A percentile compares a stretch with the other conserved stretches of the same genome.
phyloP scores from a whole-genome alignment of 1,284 basidiomycete species.

The Schizophyllum commune region DNA sequence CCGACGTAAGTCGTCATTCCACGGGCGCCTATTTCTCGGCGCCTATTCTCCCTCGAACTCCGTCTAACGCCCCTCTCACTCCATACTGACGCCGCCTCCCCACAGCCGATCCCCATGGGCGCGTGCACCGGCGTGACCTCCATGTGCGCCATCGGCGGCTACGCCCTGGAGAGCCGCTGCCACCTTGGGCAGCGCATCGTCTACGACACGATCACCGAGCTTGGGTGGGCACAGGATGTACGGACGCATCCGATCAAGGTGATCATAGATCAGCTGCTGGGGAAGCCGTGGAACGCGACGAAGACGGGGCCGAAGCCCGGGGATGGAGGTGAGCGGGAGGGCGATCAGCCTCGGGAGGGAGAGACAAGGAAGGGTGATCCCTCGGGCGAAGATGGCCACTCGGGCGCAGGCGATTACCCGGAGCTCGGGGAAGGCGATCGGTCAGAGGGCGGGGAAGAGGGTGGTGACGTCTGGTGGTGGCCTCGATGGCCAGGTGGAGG shows the following conservation, averaged over 20 bases:
- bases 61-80: not conserved
- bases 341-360: not conserved
- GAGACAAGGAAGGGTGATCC: too few relatives aligned
- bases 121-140: conserved; percentile 53
- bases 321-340: not conserved
- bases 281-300: conserved; percentile 40
- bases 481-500: not conserved
- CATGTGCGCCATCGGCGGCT: conserved; percentile 51
- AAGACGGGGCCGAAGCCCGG: not conserved
- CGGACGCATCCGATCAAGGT: conserved; percentile 62
- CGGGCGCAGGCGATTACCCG: too few relatives aligned
- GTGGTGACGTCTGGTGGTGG: not conserved
- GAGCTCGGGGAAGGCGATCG: too few relatives aligned
- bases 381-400: too few relatives aligned
- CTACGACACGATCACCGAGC: conserved; percentile 82
- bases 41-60: not conserved
- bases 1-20: conserved; percentile 34
- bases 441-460: too few relatives aligned
- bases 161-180: conserved; percentile 62
- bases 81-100: not conserved
- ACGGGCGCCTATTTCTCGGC: not conserved
- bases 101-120: conserved; percentile 55
- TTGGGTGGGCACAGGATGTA: conserved; percentile 73
- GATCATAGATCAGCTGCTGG: conserved; percentile 58
- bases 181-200: conserved; percentile 80